These are phyloP conservation scores for Botryotinia narcissicola DNA, from an alignment of 2,329 filamentous ascomycete genomes.

Conservation along the genomic window DNA sequence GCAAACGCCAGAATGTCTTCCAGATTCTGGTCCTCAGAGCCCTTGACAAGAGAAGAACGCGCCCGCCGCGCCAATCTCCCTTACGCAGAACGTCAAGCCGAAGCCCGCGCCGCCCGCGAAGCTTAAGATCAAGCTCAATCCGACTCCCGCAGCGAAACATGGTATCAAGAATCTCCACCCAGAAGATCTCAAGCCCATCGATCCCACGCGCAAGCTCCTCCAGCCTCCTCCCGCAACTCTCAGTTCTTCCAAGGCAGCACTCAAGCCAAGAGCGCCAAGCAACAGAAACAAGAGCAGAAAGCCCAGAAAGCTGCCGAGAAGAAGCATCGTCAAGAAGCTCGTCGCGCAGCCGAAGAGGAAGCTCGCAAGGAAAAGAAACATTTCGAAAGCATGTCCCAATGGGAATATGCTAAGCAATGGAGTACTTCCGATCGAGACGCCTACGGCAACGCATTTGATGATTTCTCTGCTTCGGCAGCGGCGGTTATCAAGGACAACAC, in stretches of 20 bases:
- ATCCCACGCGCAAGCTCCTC: fast-evolving
- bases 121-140: background rate
- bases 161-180: background rate
- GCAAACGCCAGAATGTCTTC: background rate
- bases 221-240: background rate
- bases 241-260: background rate
- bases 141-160: background rate
- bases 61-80: background rate
- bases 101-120: background rate
- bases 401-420: background rate
- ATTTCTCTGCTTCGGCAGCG: background rate
- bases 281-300: background rate
- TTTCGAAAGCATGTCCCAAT: background rate
- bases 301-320: background rate
- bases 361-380: background rate
- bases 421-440: background rate
- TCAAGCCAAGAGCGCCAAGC: background rate
- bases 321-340: background rate
- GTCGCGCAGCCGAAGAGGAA: too few relatives aligned
- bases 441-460: background rate
- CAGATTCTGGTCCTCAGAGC: background rate
- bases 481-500: background rate
- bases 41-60: background rate
- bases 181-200: background rate
- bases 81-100: background rate